Conservation (phyloP, 768 basidiomycete species). For the Termitomyces sp. region DNA sequence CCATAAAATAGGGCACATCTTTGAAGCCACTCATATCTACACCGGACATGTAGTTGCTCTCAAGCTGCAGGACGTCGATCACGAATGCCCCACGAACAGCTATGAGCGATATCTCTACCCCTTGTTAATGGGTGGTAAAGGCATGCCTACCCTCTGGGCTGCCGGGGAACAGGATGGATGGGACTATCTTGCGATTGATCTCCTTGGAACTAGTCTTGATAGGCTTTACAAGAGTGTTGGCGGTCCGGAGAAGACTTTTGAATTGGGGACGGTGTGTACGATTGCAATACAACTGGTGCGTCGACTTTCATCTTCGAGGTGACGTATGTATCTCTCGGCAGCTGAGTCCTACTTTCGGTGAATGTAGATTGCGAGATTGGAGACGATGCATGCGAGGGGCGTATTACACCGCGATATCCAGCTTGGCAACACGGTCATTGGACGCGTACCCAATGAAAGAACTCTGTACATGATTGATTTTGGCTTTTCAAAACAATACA, state of each 20-base stretch:
- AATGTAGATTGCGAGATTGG: conserved; percentile 62
- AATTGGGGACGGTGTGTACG: conserved; percentile 67
- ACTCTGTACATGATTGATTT: conserved; percentile 83
- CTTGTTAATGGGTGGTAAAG: conserved; percentile 62
- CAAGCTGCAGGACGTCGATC: conserved; percentile 66
- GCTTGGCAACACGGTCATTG: conserved; percentile 72
- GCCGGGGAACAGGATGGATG: conserved; percentile 53
- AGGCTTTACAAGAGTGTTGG: conserved; percentile 52
- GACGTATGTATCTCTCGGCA: neutral
- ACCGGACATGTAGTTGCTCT: conserved; percentile 62
- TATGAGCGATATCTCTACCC: conserved; percentile 73
- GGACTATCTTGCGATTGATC: conserved; percentile 75
- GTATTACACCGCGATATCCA: conserved; percentile 79
- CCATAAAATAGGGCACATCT: conserved; percentile 58
- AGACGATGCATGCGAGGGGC: conserved; percentile 71
- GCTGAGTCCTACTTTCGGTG: conserved; percentile 1
- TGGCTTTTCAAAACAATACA: conserved; percentile 77
- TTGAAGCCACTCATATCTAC: conserved; percentile 54
- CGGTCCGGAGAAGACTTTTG: conserved; percentile 47
- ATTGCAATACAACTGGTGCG: conserved; percentile 77
- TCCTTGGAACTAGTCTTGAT: conserved; percentile 70
- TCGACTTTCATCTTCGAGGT: neutral
- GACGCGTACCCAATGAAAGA: conserved; percentile 52
- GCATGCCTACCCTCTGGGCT: conserved; percentile 73
- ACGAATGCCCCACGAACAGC: conserved; percentile 73